Base-by-base conservation (phyloP, 2,329 filamentous ascomycete species). In the Diaporthe sp. region DNA sequence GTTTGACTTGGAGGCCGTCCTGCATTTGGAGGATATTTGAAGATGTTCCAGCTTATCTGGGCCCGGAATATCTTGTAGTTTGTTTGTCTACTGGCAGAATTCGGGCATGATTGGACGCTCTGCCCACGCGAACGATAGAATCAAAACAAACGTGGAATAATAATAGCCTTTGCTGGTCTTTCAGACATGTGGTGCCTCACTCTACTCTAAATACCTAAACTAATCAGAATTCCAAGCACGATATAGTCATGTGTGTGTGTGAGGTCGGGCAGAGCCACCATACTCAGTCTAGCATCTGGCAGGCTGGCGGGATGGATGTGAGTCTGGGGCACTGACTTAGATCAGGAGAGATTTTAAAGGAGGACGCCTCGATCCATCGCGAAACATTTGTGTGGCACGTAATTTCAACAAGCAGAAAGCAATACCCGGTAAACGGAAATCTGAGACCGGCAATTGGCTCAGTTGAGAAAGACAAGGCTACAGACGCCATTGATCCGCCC, bases 381-480 rank as follows among this genome's bases (percentile, higher is more conserved):
- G 28, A 47, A 55, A 33, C 47, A 40, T 40, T 64, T 42, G 38
- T 40, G 50, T 64, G 45, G 38, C 60, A 72, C 57, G 64, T 60
- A 55, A 30, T 55, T 45, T 61, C 70, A 35, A 61, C 57, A 42
- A 42, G 47, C 58, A 64, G 61, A 60, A 72, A 52, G 47, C 57
- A 72, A 54, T 25, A 28, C 17, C 70, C 30, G 60, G 70, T 45
- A 61, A 72, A 64, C 35, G 28, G 60, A 67, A 57, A 60, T 25
- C 38, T 45, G 57, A 67, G 50, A 55, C 61, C 67, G 58, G 71
- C 74, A 75, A 74, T 67, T 42, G 70, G 42, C 60, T 67, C 68
- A 61, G 68, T 73, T 47, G 67, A 74, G 52, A 74, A 60, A 67
- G 47, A 71, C 58, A 74, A 74, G 67, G 58, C 74, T 75, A 74